Evolutionary conservation across 1,284 basidiomycete genomes (phyloP).

Genomic region (Heliocybe sulcata): DNA sequence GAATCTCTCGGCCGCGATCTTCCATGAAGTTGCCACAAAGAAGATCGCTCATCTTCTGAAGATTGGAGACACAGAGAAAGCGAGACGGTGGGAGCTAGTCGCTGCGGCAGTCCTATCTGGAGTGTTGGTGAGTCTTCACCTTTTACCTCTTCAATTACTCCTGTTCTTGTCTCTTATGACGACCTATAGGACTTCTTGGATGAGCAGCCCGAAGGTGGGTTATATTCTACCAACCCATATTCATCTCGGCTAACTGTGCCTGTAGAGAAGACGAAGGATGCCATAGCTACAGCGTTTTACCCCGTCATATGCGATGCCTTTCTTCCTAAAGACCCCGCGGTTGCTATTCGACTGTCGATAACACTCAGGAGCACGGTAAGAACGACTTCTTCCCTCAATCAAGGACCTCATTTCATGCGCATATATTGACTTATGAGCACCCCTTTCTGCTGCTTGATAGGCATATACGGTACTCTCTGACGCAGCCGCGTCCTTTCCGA

Average conservation of each 20-base stretch:
- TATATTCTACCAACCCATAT: background rate
- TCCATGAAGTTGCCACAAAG: background rate
- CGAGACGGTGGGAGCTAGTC: background rate
- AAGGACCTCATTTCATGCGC: background rate
- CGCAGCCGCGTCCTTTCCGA: background rate
- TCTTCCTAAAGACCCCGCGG: background rate
- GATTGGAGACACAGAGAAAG: background rate
- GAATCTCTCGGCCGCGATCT: background rate
- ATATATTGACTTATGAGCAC: background rate
- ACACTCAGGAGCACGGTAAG: background rate
- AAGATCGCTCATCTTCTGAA: background rate
- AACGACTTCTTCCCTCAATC: background rate
- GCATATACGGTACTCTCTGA: background rate
- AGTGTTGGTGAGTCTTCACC: background rate
- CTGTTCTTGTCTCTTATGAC: background rate
- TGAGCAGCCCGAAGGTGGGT: background rate
- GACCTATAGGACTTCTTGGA: background rate
- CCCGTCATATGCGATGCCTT: background rate
- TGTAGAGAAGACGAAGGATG: background rate
- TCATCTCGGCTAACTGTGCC: background rate
- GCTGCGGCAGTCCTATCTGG: background rate
- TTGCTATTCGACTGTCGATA: background rate
- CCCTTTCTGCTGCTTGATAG: background rate
- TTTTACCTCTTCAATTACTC: background rate
- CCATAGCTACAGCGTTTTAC: slow-evolving; percentile 1